These are phyloP conservation scores for Debaryomyces psychrophilus DNA, from an alignment of 1,139 yeast species.

Conservation along the genomic window DNA sequence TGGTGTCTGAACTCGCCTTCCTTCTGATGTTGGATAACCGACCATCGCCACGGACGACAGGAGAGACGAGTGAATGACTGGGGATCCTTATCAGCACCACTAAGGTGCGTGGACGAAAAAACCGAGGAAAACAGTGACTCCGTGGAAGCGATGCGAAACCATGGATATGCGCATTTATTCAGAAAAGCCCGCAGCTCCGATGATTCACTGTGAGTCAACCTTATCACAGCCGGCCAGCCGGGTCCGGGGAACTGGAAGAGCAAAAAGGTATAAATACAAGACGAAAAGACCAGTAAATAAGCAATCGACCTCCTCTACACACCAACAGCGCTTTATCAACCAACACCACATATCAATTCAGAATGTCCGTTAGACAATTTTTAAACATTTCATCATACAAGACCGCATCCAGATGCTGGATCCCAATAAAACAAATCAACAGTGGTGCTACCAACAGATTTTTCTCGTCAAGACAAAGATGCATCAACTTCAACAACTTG, in stretches of 20 bases:
- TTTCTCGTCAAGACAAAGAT: slow-evolving; percentile 45
- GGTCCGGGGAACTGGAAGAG: slow-evolving; percentile 15
- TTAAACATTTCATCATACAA: slow-evolving; percentile 40
- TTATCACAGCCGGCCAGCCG: slow-evolving; percentile 11
- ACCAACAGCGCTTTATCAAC: not conserved
- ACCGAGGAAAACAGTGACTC: not conserved
- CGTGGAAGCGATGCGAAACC: not conserved
- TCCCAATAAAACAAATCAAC: slow-evolving; percentile 30
- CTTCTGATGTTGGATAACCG: too few species aligned
- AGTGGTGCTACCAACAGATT: slow-evolving; percentile 20
- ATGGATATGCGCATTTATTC: not conserved
- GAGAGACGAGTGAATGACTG: not conserved
- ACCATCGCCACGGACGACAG: not conserved
- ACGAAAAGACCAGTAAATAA: not conserved
- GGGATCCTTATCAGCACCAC: not conserved
- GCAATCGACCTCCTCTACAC: not conserved
- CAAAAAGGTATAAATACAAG: slow-evolving; percentile 1
- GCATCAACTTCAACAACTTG: slow-evolving; percentile 39
- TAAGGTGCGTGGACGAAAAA: not conserved
- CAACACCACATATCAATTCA: not conserved
- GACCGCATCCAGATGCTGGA: slow-evolving; percentile 52
- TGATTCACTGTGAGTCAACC: slow-evolving; percentile 13
- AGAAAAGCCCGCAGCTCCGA: slow-evolving; percentile 13
- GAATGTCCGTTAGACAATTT: slow-evolving; percentile 39
- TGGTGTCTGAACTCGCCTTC: too few species aligned